Base-by-base conservation (phyloP, 2,329 filamentous ascomycete species). In the Metarhizium robertsii region DNA sequence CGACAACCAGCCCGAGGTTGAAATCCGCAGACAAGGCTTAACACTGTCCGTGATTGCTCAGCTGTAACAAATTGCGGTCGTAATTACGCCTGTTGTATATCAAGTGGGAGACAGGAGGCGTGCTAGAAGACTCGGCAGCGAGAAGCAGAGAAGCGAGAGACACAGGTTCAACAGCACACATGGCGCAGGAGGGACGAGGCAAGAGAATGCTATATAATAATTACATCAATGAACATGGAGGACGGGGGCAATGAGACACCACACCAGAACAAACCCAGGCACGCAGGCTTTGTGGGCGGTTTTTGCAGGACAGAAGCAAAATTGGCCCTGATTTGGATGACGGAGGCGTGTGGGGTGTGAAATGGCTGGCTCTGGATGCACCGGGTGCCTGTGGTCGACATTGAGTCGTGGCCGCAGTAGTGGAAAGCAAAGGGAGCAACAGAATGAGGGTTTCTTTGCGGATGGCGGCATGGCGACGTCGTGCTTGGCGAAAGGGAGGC, bases 261-360 rank as follows among this genome's bases (percentile, higher is more conserved):
- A 52, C n/a, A 16, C 20, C 14, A 25, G 45, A 40, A 36, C 38
- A 34, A 29, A 29, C 34, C 48, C 40, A 46, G 43, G 43, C 30
- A 50, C 18, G 29, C 43, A 46, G 7, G 45, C 38, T 40, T 25
- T 25, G 25, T 25, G 25, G 25, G 25, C 25, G 25, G 25, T 25
- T 25, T 25, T 36, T 52, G 52, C 54, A 25, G 29, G 50, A 53
- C 43, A 55, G 54, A 53, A 52, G 54, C 54, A 55, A 55, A 49
- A 55, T 48, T 40, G 43, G 6, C 40, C 14, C 36, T 38, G 25
- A 25, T 25, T 55, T 25, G 16, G n/a, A 20, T 42, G 6, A 47
- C 36, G 30, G 29, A 36, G 34, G 36, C 36, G 51, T 50, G 50
- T 18, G 42, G 42, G 43, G 40, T 29, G 36, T 53, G 18, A 2